phyloP scores from a whole-genome alignment of 2,329 filamentous ascomycete species.

The Calonectria fujianensis region DNA sequence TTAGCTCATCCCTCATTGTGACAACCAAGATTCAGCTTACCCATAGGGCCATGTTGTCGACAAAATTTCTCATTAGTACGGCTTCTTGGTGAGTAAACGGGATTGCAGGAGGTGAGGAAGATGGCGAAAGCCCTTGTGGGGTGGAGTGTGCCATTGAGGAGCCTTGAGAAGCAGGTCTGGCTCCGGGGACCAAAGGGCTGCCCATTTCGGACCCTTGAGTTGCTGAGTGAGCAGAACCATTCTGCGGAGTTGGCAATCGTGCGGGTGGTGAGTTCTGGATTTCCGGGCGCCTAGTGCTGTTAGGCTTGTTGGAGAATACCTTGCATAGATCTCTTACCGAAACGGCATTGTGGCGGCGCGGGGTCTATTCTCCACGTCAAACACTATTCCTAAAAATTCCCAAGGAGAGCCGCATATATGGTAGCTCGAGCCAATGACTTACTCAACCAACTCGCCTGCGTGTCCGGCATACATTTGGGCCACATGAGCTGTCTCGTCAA shows the following conservation, averaged over 20 bases:
- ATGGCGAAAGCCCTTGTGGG: slow-evolving; percentile 34
- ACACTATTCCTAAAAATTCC: neutral
- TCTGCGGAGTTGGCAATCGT: slow-evolving; percentile 15
- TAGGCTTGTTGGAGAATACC: neutral
- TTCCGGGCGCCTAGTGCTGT: slow-evolving; percentile 26
- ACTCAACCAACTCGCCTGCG: slow-evolving; percentile 2
- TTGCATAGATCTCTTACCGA: slow-evolving; percentile 17
- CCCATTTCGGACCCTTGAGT: slow-evolving; percentile 18
- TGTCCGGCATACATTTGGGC: slow-evolving; percentile 33
- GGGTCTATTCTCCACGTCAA: slow-evolving; percentile 12
- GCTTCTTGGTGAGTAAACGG: slow-evolving; percentile 40
- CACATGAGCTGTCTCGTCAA: slow-evolving; percentile 37
- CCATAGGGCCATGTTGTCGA: slow-evolving; percentile 44
- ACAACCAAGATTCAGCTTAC: neutral
- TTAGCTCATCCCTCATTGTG: neutral
- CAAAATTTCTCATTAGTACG: slow-evolving; percentile 41
- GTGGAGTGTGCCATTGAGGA: slow-evolving; percentile 37
- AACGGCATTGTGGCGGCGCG: slow-evolving; percentile 8
- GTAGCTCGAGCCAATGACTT: neutral
- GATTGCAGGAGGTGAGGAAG: slow-evolving; percentile 27
- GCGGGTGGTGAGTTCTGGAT: slow-evolving; percentile 16
- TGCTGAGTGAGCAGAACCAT: neutral
- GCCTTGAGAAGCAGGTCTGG: slow-evolving; percentile 31
- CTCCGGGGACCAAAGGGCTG: slow-evolving; percentile 30
- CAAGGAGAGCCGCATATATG: neutral